Evolutionary conservation across 352 stramenopile species (phyloP), one percentile per base, ranked within the genome.

Genomic region (Elongisporangium senticosum): DNA sequence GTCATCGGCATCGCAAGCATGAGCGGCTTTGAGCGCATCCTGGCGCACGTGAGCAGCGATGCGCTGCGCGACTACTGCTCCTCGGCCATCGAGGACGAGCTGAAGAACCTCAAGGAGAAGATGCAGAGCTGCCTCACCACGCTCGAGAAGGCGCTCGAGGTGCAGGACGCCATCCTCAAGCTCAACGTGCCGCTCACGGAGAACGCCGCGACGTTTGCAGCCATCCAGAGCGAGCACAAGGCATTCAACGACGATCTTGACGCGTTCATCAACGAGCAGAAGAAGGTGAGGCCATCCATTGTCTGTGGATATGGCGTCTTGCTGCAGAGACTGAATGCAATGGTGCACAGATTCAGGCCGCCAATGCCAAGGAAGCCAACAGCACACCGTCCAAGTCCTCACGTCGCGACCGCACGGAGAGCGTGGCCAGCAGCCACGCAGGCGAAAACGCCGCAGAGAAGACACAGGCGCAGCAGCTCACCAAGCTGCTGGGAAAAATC

Each of bases 11-110:
- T 4, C 15, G 26, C 22, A 17, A 47, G 7, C 19, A 89, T 89
- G 79, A 87, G 77, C 66, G 79, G 79, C 28, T 87, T 87, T 64
- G 79, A 89, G 66, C 79, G 79, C 51, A 89, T 89, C 61, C 56
- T 89, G 56, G 79, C 77, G 64, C 79, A 77, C 54, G 79, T 89
- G 21, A 66, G 72, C 62, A 75, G 77, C 65, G 77, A 89, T 56
- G 79, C 79, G 49, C 67, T 89, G 68, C 77, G 77, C 59, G 80
- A 83, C 58, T 89, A 86, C 62, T 89, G 77, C 68, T 86, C 77
- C 24, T 89, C 77, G 13, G 77, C 79, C n/a, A 89, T 89, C 59
- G 79, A 89, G 37, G 77, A 89, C 56, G 79, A 89, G 65, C 68
- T 89, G 26, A 69, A 65, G 20, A 82, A 70, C 55, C 60, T 89